Base-by-base conservation (phyloP, 768 basidiomycete species). In the Mycena floridula region DNA sequence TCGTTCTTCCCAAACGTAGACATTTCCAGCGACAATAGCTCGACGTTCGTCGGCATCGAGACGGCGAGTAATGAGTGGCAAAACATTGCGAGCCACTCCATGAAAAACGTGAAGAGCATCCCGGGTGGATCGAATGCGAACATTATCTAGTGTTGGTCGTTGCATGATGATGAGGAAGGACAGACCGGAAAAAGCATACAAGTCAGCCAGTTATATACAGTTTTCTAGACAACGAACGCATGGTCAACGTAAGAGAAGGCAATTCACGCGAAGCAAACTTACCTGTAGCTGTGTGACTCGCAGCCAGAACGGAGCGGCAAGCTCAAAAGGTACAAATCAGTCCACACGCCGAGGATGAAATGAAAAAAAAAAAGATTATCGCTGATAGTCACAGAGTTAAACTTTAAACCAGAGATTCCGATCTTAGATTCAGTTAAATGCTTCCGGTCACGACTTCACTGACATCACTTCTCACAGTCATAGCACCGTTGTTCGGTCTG, bases 1-100 rank as follows among this genome's bases (percentile, higher is more conserved):
- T 50, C 87, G 82, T 53, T 91, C 88, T 59, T 91, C 88, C 88
- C 89, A 91, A 49, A 90, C 85, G 53, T 89, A 90, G 20, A 89
- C 85, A 52, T 86, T 86, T 21, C 88, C 88, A 0, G 88, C 76
- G 15, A 72, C 52, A 54, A 91, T 85, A 15, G 77, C 77, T 38
- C 81, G 71, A 32, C 88, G 77, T 60, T 90, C 88, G 58, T 89
- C 86, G 36, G 83, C 83, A 58, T 90, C 88, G 52, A 91, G 75
- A 7, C 88, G 81, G 45, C 88, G 78, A 18, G 83, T 85, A 57
- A 89, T 87, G 57, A 90, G 74, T 39, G 85, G 85, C 35, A 89
- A 70, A 45, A 69, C 59, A 54, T 79, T 73, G 48, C 71, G 70
- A 8, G 85, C 82, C 41, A 89, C 88, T 40, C 79, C 89, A 57